Evolutionary conservation across 202 grass and related monocot species (phyloP).

Genomic region (Eragrostis tef): DNA sequence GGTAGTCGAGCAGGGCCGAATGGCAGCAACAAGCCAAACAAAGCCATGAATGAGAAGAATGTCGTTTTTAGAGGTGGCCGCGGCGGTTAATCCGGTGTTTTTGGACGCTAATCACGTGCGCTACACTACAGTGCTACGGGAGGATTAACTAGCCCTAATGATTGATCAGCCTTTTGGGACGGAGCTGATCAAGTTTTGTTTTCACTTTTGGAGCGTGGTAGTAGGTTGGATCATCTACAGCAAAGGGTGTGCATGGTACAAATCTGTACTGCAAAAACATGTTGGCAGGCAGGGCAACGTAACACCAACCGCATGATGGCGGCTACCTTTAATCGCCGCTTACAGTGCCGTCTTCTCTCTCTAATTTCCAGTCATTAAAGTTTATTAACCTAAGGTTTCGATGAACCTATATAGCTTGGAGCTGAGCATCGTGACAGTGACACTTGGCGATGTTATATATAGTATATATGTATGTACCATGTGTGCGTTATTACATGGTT

Average conservation of each 20-base stretch:
- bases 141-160: not conserved
- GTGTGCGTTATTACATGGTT: not conserved
- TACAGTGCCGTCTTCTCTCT: not conserved
- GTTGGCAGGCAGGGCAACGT: not conserved
- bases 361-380: not conserved
- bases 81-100: conserved; percentile 3
- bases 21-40: not conserved
- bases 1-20: not conserved
- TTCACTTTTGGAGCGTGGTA: not conserved
- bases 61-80: not conserved
- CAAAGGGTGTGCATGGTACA: not conserved
- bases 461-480: not conserved
- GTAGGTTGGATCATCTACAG: conserved; percentile 13
- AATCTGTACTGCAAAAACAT: not conserved
- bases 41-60: not conserved
- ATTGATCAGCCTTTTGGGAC: not conserved
- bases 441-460: not conserved
- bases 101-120: conserved; percentile 32
- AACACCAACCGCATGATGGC: not conserved
- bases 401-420: not conserved
- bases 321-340: not conserved
- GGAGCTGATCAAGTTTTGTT: conserved; percentile 12
- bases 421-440: conserved; percentile 24
- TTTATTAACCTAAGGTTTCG: not conserved
- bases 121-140: not conserved